Conservation (phyloP, 768 basidiomycete genomes). For the Tricholoma furcatifolium region DNA sequence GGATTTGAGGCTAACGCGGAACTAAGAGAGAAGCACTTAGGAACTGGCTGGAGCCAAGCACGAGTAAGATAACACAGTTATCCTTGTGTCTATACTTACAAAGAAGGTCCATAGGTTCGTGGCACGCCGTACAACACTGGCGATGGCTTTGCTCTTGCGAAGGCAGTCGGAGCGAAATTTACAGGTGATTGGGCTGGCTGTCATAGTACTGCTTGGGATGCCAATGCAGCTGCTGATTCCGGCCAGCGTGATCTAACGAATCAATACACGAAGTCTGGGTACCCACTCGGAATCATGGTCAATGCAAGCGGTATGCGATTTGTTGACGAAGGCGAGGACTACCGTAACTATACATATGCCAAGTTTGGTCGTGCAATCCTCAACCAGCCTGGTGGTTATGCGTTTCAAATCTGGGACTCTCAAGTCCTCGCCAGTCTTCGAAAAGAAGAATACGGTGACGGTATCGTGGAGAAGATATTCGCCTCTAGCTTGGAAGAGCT, state of each 20-base stretch:
- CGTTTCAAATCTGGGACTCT: conserved; percentile 67
- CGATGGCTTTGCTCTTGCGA: conserved; percentile 58
- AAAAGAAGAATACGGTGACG: conserved; percentile 66
- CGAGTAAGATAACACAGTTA: conserved; percentile 34
- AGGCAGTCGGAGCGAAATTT: conserved; percentile 49
- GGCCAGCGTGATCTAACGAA: conserved; percentile 63
- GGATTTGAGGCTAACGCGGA: conserved; percentile 62
- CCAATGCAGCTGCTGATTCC: conserved; percentile 46
- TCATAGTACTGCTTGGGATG: conserved; percentile 74
- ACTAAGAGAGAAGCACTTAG: conserved; percentile 53
- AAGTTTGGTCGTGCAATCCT: conserved; percentile 64
- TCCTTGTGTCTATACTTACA: neutral
- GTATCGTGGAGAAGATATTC: conserved; percentile 53
- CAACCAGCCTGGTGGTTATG: conserved; percentile 53
- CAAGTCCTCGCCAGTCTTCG: conserved; percentile 43
- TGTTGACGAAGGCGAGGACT: conserved; percentile 73
- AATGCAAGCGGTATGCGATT: conserved; percentile 58
- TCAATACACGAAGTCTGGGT: conserved; percentile 73
- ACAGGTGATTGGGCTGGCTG: conserved; percentile 70
- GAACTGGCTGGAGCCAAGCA: conserved; percentile 57
- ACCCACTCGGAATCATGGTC: conserved; percentile 70
- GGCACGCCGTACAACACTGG: conserved; percentile 73
- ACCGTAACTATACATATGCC: conserved; percentile 72
- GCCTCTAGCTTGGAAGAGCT: conserved; percentile 48
- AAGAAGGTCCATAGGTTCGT: conserved; percentile 43